phyloP scores from a whole-genome alignment of 495 filamentous ascomycete genomes.

The Hyaloscypha bicolor region DNA sequence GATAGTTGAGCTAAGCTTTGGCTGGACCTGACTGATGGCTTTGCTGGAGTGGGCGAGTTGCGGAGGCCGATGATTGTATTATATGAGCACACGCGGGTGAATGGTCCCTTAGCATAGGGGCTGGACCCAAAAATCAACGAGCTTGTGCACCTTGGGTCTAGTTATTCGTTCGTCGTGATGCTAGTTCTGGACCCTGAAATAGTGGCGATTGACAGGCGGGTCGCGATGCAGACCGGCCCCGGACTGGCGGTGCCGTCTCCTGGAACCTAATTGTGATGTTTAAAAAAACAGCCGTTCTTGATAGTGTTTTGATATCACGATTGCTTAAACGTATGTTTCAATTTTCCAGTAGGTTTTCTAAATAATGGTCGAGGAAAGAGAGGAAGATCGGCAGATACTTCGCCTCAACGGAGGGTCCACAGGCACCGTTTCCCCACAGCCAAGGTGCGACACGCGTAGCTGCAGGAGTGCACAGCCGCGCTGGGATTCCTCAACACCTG shows the following conservation, averaged over 20 bases:
- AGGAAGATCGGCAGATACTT: too few species aligned
- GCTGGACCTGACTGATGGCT: not conserved
- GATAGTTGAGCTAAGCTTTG: not conserved
- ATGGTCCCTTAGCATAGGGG: not conserved
- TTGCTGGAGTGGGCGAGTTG: not conserved
- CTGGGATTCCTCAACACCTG: too few species aligned
- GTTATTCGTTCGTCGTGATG: not conserved
- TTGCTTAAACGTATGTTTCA: too few species aligned
- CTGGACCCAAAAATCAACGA: not conserved
- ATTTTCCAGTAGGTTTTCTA: too few species aligned
- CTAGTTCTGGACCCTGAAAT: not conserved
- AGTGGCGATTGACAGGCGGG: not conserved
- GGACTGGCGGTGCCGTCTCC: not conserved
- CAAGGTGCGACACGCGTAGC: too few species aligned
- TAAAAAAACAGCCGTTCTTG: too few species aligned
- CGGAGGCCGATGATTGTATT: not conserved
- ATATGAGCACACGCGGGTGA: slow-evolving; percentile 6
- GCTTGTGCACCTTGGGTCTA: not conserved
- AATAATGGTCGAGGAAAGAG: too few species aligned
- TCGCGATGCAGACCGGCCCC: not conserved
- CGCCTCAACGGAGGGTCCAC: too few species aligned
- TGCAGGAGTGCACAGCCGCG: too few species aligned
- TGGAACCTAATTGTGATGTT: too few species aligned
- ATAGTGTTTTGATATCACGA: too few species aligned
- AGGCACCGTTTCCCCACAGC: too few species aligned